Percentiles rank a stretch among this genome's conserved stretches.
phyloP scores from a whole-genome alignment of 1,284 basidiomycete species.

The Sporisorium exsertum region DNA sequence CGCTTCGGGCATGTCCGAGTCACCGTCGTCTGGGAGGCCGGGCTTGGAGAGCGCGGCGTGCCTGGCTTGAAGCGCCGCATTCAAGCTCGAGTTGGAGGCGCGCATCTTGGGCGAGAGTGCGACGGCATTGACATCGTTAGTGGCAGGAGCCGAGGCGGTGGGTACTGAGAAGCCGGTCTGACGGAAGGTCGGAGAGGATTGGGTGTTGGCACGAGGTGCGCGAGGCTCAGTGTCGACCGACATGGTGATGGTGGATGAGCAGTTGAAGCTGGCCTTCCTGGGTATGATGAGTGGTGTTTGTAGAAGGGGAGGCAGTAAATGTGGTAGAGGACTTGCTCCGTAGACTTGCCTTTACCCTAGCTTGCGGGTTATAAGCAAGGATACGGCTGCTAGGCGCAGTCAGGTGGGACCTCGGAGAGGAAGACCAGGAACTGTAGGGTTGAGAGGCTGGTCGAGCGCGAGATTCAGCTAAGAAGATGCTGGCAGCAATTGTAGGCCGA shows the following conservation, averaged over 20 bases:
- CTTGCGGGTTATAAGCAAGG: not conserved
- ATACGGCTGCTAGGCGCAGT: not conserved
- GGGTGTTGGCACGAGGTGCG: slow-evolving; percentile 36
- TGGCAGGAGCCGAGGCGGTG: slow-evolving; percentile 40
- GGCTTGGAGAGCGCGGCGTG: slow-evolving; percentile 4
- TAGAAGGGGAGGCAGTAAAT: not conserved
- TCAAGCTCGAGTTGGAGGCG: slow-evolving; percentile 49
- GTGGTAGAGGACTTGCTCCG: not conserved
- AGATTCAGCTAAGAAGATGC: not conserved
- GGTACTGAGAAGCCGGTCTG: slow-evolving; percentile 55
- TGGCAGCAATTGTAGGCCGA: not conserved
- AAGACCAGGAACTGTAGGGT: not conserved
- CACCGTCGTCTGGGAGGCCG: slow-evolving; percentile 36
- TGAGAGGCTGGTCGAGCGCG: not conserved
- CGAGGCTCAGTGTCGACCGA: slow-evolving; percentile 49
- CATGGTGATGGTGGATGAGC: slow-evolving; percentile 23
- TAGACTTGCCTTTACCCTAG: not conserved
- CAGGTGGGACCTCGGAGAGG: not conserved
- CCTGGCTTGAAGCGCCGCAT: slow-evolving; percentile 32
- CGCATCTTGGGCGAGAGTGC: slow-evolving; percentile 34
- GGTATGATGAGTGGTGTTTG: not conserved
- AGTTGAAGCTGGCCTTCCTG: not conserved
- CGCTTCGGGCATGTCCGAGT: slow-evolving; percentile 57
- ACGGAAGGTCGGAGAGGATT: slow-evolving; percentile 52
- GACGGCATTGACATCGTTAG: slow-evolving; percentile 40